Base-by-base conservation (phyloP, 2,329 filamentous ascomycete genomes). In the Fusarium bulbicola region DNA sequence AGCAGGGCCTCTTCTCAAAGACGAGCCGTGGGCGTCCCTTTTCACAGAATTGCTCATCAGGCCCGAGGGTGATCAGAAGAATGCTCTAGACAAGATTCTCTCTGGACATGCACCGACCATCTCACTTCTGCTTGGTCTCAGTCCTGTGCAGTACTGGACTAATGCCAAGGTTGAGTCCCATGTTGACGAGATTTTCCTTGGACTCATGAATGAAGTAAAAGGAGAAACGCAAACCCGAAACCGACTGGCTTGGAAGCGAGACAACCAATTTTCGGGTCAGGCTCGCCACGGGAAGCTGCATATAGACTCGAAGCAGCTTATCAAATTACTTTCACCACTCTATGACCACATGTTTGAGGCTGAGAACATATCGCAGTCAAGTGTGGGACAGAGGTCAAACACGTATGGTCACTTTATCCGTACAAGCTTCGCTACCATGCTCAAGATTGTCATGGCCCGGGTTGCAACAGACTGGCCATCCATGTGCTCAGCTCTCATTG, bases 41-140 rank as follows among this genome's bases (percentile, higher is more conserved):
- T 86, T 84, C 68, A 89, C 84, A 0, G 86, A 90, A 63, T 76
- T 82, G 14, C 75, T 88, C 15, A 50, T 85, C 21, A 80, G 80
- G n/a, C 76, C 67, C 24, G 68, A 71, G 36, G 72, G 61, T 5
- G 69, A 75, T 13, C 70, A 75, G 20, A 70, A 79, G 43, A 59
- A 76, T 26, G 76, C 79, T 12, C 79, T 87, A 21, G 79, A 85
- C 18, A 77, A 77, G 7, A 72, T 88, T 13, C 82, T 91, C 2
- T 82, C 83, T 47, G 86, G 85, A 1, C 80, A 88, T 65, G 81
- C 85, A 1, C 77, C 82, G 0, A 86, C 85, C 0, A 74, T 89
- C 10, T 84, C 85, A 6, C 70, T 87, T 12, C 76, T 91, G 0
- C 77, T 91, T 7, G 89, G 88, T 1, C 72, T 91, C 37, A 81